These are phyloP conservation scores for Aspergillus ibericus DNA, from an alignment of 2,329 filamentous ascomycete species.

Conservation along the genomic window DNA sequence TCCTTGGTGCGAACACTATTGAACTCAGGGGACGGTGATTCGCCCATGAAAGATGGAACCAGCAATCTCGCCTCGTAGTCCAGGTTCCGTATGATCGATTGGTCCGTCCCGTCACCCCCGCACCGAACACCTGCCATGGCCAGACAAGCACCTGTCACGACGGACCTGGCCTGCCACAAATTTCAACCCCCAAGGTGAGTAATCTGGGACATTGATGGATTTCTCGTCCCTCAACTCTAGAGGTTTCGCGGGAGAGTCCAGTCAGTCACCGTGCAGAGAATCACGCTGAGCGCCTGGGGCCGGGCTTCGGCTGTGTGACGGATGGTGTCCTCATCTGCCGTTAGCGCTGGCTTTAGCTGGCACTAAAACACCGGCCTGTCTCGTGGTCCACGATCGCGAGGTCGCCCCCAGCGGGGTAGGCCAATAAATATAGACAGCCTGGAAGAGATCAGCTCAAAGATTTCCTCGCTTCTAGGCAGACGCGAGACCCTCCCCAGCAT, in stretches of 20 bases:
- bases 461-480: neutral
- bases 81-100: neutral
- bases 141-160: too few relatives aligned
- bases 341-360: neutral
- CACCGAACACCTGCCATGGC: too few relatives aligned
- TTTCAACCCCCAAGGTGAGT: too few relatives aligned
- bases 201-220: too few relatives aligned
- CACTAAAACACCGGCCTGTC: neutral
- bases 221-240: too few relatives aligned
- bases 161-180: too few relatives aligned
- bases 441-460: neutral
- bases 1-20: neutral
- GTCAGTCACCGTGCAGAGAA: too few relatives aligned
- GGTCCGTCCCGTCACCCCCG: neutral
- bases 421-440: neutral
- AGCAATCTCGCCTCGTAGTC: neutral
- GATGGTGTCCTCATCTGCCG: neutral
- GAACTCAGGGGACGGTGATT: neutral
- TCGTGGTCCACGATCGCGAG: neutral
- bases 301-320: neutral
- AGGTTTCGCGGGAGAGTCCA: too few relatives aligned
- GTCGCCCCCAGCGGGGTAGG: neutral
- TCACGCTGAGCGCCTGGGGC: too few relatives aligned
- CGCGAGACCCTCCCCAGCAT: neutral
- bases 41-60: neutral